Base-by-base conservation (phyloP, 768 basidiomycete species). In the Nevesoporus exiguus region DNA sequence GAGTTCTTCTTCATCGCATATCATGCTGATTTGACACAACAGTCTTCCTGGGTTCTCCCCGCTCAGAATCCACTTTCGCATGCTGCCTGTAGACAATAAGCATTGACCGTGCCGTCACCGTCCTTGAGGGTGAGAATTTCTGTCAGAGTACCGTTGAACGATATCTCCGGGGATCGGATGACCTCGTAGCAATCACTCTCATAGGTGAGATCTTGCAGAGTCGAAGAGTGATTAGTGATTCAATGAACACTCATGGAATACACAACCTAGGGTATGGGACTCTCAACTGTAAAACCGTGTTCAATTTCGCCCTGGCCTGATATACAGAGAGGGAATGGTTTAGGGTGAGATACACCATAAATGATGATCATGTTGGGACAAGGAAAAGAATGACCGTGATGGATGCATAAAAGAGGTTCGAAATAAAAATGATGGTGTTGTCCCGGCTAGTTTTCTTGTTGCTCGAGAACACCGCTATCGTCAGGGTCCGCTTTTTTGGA, bases 241-340 rank as follows among this genome's bases (percentile, higher is more conserved):
- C 37, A 19, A 37, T 7, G 19, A 6, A n/a, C 37, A 37, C n/a
- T 15, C 13, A 14, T 34, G 5, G 34, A 34, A 29, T 8, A 15
- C 15, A 14, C 34, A 36, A 33, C 34, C 5, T 15, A 34, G 13
- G 33, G 11, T 15, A 36, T 36, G 15, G 34, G 15, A 36, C 15
- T 39, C 39, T 27, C 13, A n/a, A 27, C 15, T 42, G 42, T 30
- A 44, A 49, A 1, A 21, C 15, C 22, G 2, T n/a, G 40, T 50
- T 53, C 33, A 15, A 24, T 44, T 52, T 49, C 48, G 37, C 55
- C 55, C 34, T 52, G 45, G 27, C 45, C 43, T 61, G 52, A 54
- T 58, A 19, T 51, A 65, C 62, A 62, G 41, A 63, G 40, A 62
- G n/a, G n/a, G 17, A 45, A 46, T 15, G n/a, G 33, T 33, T 39